Evolutionary conservation across 2,329 filamentous ascomycete genomes (phyloP), one percentile per base, ranked within the genome.

Genomic region (Fusarium hostae): DNA sequence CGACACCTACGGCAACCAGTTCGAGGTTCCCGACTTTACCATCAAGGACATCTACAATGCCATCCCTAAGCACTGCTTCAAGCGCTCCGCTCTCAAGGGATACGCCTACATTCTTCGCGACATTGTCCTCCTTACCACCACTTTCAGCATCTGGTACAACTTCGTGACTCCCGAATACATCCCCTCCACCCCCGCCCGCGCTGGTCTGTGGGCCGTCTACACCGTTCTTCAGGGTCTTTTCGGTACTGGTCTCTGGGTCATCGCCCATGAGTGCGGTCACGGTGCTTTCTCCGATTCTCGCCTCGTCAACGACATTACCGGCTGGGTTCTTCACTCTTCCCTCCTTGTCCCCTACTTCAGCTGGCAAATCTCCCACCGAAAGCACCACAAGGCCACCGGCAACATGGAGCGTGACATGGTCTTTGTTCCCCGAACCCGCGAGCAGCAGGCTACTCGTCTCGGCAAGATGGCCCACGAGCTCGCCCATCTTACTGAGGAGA

Each of bases 331-430:
- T 76, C 95, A 98, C 86, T 97, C 95, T 40, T 83, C 90, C 47
- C 90, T 98, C 41, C 87, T 98, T 62, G 95, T 99, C 52, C 96
- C 96, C 26, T 99, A 98, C 86, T 99, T 98, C 86, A 97, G 94
- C 81, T 99, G 96, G 96, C 97, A 99, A 86, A 95, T 98, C 84
- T 97, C 94, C 75, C 96, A 99, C 86, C 93, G 94, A 86, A 97
- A 97, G 90, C 96, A 99, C 87, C 96, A 99, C 92, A 98, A 98
- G 89, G 94, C 95, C 72, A 99, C 96, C 41, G 96, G 95, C 77
- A 90, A 99, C 87, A 91, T 99, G 85, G 94, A 97, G 84, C 94
- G 95, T 76, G 96, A 99, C 84, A 99, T 99, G 96, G 96, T 98
- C 71, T 98, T 98, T 81, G 87, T 98, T n/a, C 96, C 96, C 67